Evolutionary conservation across 768 basidiomycete genomes (phyloP), one percentile per base, ranked within the genome.

Genomic region (Scleroderma citrinum): DNA sequence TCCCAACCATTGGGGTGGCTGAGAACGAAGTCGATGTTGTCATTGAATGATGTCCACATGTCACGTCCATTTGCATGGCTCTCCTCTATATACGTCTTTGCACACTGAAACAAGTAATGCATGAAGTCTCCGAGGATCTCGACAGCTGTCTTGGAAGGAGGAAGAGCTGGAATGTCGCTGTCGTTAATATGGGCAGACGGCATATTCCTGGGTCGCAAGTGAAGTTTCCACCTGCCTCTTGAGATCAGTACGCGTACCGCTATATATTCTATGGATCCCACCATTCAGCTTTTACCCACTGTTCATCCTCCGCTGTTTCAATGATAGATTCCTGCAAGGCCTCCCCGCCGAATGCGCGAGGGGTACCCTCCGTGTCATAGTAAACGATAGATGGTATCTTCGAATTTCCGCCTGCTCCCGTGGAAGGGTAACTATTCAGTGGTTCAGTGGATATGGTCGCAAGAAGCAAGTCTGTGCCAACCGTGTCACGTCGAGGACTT

Each of bases 1-100:
- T 71, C 74, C 76, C 75, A 76, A 29, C 76, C 74, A 49, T 75
- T 75, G 1, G 74, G 72, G 58, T 76, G 73, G 42, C 71, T 70
- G 40, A 78, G 65, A 16, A 79, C 68, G 48, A 74, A 77, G 24
- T 77, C 69, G 10, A 73, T 71, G 3, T 64, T 64, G 6, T 60
- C 41, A 43, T 69, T 66, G 5, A 78, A 60, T 7, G 76, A 74
- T 2, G 52, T 26, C 75, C 74, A 77, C 46, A 77, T 56, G 3
- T 60, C 61, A 2, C 36, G 50, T 4, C 77, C 77, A 44, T 66
- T 72, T 0, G 69, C 64, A 39, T 78, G 72, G 0, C 69, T 70
- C 41, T 78, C 74, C 50, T 72, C 60, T 23, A 80, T 71, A 44
- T 73, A 80, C 3, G 56, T 65, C 46, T 53, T 60, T 0, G 76